A percentile compares a stretch with the other conserved stretches of the same genome.
phyloP scores from a whole-genome alignment of 768 basidiomycete species.

The Boletus bicolor region DNA sequence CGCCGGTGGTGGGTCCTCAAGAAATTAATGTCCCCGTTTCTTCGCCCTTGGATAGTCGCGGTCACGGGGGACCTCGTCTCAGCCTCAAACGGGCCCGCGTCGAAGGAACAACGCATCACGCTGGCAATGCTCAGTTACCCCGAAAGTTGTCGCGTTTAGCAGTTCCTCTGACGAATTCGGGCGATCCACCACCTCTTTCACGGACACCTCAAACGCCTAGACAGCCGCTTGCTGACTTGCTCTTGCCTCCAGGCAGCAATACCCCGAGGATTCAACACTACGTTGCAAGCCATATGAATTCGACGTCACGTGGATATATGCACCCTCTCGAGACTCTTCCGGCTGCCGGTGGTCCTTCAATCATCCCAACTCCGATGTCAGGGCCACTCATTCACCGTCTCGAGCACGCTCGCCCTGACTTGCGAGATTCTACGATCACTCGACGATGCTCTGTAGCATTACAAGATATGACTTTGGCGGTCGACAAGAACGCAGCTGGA shows the following conservation, averaged over 20 bases:
- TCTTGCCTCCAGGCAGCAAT: neutral
- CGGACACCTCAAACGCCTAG: constrained; percentile 16
- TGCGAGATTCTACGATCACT: neutral
- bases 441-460: neutral
- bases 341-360: neutral
- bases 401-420: neutral
- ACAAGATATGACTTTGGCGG: neutral
- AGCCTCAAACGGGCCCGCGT: constrained; percentile 14
- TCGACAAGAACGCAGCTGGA: neutral
- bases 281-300: neutral
- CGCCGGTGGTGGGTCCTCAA: neutral
- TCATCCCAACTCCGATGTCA: neutral
- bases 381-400: neutral
- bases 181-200: neutral
- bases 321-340: neutral
- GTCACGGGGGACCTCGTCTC: neutral
- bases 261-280: neutral
- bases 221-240: constrained; percentile 22
- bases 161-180: neutral
- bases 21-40: neutral
- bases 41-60: constrained; percentile 12
- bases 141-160: constrained; percentile 13
- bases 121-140: neutral
- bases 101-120: constrained; percentile 1
- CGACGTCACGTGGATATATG: constrained; percentile 13